A percentile compares a stretch with the other conserved stretches of the same genome.
Conservation (phyloP, 352 stramenopile genomes). For the Pythium sp. region DNA sequence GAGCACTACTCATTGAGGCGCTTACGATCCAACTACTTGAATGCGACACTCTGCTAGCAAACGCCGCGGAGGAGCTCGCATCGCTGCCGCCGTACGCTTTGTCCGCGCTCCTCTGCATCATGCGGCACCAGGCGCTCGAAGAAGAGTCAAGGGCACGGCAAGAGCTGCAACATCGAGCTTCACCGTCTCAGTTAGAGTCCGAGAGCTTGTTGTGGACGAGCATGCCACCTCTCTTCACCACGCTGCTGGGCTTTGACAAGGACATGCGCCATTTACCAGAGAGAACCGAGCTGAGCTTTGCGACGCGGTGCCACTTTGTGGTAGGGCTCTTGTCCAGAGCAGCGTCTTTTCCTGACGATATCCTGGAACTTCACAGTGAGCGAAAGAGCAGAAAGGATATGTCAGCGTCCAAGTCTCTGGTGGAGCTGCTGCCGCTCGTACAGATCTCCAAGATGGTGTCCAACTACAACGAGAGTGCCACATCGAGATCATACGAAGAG, state of each 20-base stretch:
- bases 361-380: not conserved
- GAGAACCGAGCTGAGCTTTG: conserved; percentile 8
- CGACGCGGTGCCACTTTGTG: conserved; percentile 35
- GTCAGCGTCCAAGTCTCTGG: not conserved
- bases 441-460: conserved; percentile 14
- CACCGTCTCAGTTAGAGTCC: conserved; percentile 10
- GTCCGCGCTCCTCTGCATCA: conserved; percentile 29
- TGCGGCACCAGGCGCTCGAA: conserved; percentile 29
- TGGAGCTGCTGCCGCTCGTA: conserved; percentile 11
- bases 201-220: conserved; percentile 34
- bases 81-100: conserved; percentile 44
- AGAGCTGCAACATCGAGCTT: not conserved
- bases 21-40: conserved; percentile 45
- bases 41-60: conserved; percentile 14
- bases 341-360: conserved; percentile 40
- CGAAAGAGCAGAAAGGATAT: conserved; percentile 10
- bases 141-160: conserved; percentile 20
- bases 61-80: conserved; percentile 32
- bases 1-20: conserved; percentile 38
- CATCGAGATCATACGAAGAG: not conserved
- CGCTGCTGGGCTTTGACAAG: conserved; percentile 22
- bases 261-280: conserved; percentile 1
- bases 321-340: conserved; percentile 45
- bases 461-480: not conserved
- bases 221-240: conserved; percentile 42